Conservation (phyloP, 2,329 filamentous ascomycete species). For the Aspergillus sp. region DNA sequence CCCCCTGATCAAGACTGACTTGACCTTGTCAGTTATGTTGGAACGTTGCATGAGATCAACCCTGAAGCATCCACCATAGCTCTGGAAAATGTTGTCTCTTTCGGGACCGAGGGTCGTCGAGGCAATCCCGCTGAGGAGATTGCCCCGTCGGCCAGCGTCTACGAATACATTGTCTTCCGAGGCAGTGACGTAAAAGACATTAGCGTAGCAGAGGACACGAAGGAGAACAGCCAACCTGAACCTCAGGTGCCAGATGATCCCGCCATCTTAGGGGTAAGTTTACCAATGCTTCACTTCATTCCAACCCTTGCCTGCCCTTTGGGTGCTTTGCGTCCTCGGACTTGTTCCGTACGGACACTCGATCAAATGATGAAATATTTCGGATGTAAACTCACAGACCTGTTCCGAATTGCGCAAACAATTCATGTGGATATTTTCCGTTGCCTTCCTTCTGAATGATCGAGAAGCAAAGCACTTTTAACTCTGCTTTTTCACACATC, state of each 20-base stretch:
- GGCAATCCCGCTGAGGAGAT: conserved; percentile 79
- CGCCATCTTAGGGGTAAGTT: conserved; percentile 94
- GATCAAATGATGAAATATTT: conserved; percentile 75
- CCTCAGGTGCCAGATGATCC: conserved; percentile 87
- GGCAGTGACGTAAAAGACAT: conserved; percentile 98
- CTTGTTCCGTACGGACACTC: neutral
- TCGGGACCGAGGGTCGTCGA: conserved; percentile 88
- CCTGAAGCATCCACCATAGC: conserved; percentile 96
- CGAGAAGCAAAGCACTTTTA: conserved; percentile 37
- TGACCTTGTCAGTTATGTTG: conserved; percentile 71
- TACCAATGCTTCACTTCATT: neutral
- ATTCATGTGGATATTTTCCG: conserved; percentile 93
- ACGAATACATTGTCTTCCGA: conserved; percentile 98
- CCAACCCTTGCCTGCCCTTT: neutral
- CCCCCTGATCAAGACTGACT: conserved; percentile 34
- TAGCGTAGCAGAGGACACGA: conserved; percentile 81
- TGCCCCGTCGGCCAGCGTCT: conserved; percentile 79
- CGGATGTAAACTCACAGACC: conserved; percentile 88
- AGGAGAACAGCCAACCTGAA: conserved; percentile 70
- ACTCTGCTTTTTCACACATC: conserved; percentile 8
- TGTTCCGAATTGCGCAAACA: conserved; percentile 84
- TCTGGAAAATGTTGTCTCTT: conserved; percentile 92
- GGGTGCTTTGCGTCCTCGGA: conserved; percentile 13
- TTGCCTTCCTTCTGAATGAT: conserved; percentile 98
- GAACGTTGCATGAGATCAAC: conserved; percentile 95